These are phyloP conservation scores for Limtongia smithiae DNA, from an alignment of 805 yeast genomes.

Conservation along the genomic window DNA sequence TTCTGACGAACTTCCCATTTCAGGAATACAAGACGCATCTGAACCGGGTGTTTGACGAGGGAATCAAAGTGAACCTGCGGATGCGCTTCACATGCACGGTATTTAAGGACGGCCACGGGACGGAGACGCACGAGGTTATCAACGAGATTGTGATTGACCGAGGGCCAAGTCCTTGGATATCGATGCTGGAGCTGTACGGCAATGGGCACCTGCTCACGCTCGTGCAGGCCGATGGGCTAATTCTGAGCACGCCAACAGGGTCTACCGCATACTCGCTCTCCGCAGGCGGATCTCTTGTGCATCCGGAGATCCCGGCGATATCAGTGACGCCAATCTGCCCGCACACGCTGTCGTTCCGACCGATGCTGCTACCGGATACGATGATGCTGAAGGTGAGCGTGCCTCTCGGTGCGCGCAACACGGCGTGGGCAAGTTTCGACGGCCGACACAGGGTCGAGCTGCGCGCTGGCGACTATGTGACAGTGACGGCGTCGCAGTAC, in stretches of 20 bases:
- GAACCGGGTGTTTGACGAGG: slow-evolving; percentile 57
- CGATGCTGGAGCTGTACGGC: slow-evolving; percentile 84
- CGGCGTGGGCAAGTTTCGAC: slow-evolving; percentile 97
- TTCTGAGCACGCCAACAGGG: slow-evolving; percentile 92
- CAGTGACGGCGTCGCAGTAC: slow-evolving; percentile 78
- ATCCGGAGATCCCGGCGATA: slow-evolving; percentile 89
- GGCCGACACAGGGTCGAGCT: slow-evolving; percentile 86
- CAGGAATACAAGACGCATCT: slow-evolving; percentile 64
- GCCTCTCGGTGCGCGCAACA: slow-evolving; percentile 71
- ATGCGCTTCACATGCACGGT: slow-evolving; percentile 87
- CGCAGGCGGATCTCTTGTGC: slow-evolving; percentile 93
- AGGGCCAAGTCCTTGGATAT: slow-evolving; percentile 90
- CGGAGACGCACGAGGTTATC: slow-evolving; percentile 56
- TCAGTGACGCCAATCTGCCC: slow-evolving; percentile 96
- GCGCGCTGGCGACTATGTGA: slow-evolving; percentile 76
- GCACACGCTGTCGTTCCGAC: slow-evolving; percentile 88
- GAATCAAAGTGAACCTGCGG: slow-evolving; percentile 73
- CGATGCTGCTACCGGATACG: slow-evolving; percentile 89
- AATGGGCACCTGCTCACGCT: slow-evolving; percentile 80
- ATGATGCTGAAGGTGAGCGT: slow-evolving; percentile 79
- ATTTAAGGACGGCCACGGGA: slow-evolving; percentile 42
- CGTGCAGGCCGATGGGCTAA: slow-evolving; percentile 91
- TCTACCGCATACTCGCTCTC: slow-evolving; percentile 92
- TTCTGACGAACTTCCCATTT: slow-evolving; percentile 70
- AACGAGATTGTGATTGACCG: slow-evolving; percentile 89